These are phyloP conservation scores for Auriscalpium vulgare DNA, from an alignment of 768 basidiomycete species.

Conservation along the genomic window DNA sequence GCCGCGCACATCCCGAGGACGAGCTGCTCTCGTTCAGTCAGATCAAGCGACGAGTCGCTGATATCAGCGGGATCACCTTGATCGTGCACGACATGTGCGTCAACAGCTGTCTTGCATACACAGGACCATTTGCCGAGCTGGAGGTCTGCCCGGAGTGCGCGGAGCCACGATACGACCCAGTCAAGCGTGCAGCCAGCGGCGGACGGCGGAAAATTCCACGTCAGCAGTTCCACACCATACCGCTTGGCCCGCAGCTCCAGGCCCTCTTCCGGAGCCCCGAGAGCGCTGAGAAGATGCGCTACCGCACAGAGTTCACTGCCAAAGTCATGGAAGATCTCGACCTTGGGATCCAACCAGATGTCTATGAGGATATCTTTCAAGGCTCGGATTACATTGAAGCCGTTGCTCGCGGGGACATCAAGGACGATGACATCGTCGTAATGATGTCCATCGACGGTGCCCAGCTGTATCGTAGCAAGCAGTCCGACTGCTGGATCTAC, in stretches of 20 bases:
- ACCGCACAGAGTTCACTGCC: neutral
- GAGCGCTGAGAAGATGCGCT: conserved; percentile 6
- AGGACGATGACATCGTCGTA: conserved; percentile 22
- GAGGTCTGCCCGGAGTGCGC: conserved; percentile 9
- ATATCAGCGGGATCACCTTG: conserved; percentile 1
- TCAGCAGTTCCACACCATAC: conserved; percentile 13
- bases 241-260: conserved; percentile 15
- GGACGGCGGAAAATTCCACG: conserved; percentile 3
- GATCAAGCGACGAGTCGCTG: neutral
- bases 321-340: neutral
- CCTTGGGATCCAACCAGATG: too few species aligned
- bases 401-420: conserved; percentile 2
- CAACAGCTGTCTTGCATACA: conserved; percentile 15
- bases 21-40: neutral
- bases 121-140: conserved; percentile 9
- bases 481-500: conserved; percentile 24
- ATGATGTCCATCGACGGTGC: conserved; percentile 31
- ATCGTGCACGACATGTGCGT: conserved; percentile 7
- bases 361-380: conserved; percentile 5
- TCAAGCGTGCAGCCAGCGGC: neutral
- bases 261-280: conserved; percentile 2
- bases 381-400: conserved; percentile 12
- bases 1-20: neutral
- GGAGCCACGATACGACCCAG: conserved; percentile 7
- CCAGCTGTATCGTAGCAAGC: conserved; percentile 31